Evolutionary conservation across 768 basidiomycete genomes (phyloP).

Genomic region (Mycena crocata): DNA sequence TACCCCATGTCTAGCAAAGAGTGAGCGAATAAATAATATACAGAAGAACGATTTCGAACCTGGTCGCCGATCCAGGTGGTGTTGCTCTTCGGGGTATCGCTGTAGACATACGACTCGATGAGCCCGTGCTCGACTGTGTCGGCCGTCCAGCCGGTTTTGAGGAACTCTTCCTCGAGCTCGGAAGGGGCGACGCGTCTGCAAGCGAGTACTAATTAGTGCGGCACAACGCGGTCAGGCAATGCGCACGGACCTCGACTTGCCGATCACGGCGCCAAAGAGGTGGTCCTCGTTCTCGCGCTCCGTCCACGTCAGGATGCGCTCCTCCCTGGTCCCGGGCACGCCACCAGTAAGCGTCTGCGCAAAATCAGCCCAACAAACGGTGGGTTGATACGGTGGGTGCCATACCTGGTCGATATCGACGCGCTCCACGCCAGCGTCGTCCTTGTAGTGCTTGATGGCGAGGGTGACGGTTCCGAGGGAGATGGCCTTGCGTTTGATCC

Average conservation of each 20-base stretch:
- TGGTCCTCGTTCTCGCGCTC: conserved; percentile 66
- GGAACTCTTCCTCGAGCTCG: conserved; percentile 57
- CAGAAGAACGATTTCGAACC: conserved; percentile 48
- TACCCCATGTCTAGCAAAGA: conserved; percentile 65
- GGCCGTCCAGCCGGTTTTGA: conserved; percentile 55
- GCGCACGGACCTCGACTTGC: conserved; percentile 48
- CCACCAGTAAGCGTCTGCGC: conserved; percentile 67
- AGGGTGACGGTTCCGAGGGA: conserved; percentile 67
- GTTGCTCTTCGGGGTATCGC: conserved; percentile 52
- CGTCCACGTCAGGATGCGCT: conserved; percentile 67
- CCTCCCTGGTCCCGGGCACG: conserved; percentile 66
- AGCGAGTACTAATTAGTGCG: neutral
- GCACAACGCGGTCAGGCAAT: too few relatives aligned
- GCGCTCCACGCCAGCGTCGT: conserved; percentile 68
- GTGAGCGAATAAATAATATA: conserved; percentile 4
- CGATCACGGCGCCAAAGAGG: conserved; percentile 70
- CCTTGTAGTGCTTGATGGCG: conserved; percentile 71
- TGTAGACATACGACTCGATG: conserved; percentile 62
- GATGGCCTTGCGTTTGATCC: conserved; percentile 78
- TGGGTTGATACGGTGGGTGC: neutral
- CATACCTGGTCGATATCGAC: conserved; percentile 70
- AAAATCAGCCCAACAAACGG: conserved; percentile 29
- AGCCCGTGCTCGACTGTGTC: conserved; percentile 57
- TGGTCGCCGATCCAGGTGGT: conserved; percentile 70
- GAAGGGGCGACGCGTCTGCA: conserved; percentile 58